Conservation (phyloP, 2,329 filamentous ascomycete genomes). For the Epichloe aotearoae region DNA sequence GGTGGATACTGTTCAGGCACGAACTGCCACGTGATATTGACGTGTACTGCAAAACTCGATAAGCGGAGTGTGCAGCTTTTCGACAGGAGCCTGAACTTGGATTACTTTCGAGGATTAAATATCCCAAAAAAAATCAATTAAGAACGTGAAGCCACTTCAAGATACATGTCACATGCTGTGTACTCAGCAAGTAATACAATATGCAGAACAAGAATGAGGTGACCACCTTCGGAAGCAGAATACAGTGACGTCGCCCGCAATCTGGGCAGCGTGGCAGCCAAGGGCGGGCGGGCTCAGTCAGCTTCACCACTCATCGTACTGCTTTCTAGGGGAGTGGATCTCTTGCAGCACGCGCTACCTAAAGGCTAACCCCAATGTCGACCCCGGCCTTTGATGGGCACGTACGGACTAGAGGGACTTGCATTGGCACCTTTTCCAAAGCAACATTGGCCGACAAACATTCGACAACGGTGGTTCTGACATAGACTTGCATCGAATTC, state of each 20-base stretch:
- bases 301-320: not conserved
- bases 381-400: constrained; percentile 17
- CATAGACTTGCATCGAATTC: not conserved
- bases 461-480: constrained; percentile 1
- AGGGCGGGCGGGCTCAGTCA: too few relatives aligned
- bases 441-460: constrained; percentile 14
- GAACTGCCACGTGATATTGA: constrained; percentile 2
- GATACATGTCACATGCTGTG: not conserved
- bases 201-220: not conserved
- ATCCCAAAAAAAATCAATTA: not conserved
- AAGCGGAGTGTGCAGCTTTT: not conserved
- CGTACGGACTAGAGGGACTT: constrained; percentile 18
- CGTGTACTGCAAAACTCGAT: not conserved
- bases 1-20: not conserved
- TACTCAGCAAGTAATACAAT: not conserved
- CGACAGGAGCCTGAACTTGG: not conserved
- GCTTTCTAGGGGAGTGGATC: constrained; percentile 10
- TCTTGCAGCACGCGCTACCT: constrained; percentile 19
- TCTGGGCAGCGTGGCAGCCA: not conserved
- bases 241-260: not conserved
- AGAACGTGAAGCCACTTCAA: not conserved
- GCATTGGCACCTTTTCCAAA: constrained; percentile 14
- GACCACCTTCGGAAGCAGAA: not conserved
- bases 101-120: not conserved
- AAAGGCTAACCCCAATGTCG: constrained; percentile 18